Base-by-base conservation (phyloP, 1,284 basidiomycete genomes). In the Naganishia sp. region DNA sequence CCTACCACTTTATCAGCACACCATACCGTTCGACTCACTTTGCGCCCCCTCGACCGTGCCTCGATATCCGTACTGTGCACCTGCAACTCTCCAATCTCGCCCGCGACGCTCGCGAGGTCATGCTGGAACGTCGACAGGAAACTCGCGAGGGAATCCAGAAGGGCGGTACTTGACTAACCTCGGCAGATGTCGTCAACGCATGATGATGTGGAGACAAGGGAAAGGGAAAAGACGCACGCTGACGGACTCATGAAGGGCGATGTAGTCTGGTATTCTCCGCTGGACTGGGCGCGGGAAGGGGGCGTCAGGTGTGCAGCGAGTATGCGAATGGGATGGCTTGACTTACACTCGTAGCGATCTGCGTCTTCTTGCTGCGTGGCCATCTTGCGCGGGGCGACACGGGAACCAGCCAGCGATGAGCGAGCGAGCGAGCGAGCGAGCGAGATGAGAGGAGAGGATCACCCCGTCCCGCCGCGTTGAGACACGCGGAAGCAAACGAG, bases 71-170 rank as follows among this genome's bases (percentile, higher is more conserved):
- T 89, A 74, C 91, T 94, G 45, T 92, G 85, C 68, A 86, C 85
- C 76, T 99, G 95, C 28, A 99, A 84, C 70, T 95, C 90, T 0
- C 91, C 89, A 75, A 99, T 96, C 75, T 99, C 94, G 0, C 92
- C 90, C 2, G 95, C 97, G 5, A 98, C 94, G 2, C 89, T 87
- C 3, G 90, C 90, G 6, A 99, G 84, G 79, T 99, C 94, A 71
- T 85, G 88, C 78, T 97, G 94, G 73, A 99, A 99, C 0, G 92
- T 95, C 1, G 92, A 92, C 11, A 98, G 84, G 77, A 98, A 98
- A 2, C 86, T 83, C 71, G 94, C 89, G 3, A 99, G 84, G 0
- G 91, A 91, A 70, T 90, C 87, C 53, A 98, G 82, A 47, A 97
- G 83, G 70, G 84, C 82, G 46, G 70, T 73, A 65, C 77, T 78